Evolutionary conservation across 805 yeast genomes (phyloP), one percentile per base, ranked within the genome.

Genomic region (Debaryomyces prosopidis): DNA sequence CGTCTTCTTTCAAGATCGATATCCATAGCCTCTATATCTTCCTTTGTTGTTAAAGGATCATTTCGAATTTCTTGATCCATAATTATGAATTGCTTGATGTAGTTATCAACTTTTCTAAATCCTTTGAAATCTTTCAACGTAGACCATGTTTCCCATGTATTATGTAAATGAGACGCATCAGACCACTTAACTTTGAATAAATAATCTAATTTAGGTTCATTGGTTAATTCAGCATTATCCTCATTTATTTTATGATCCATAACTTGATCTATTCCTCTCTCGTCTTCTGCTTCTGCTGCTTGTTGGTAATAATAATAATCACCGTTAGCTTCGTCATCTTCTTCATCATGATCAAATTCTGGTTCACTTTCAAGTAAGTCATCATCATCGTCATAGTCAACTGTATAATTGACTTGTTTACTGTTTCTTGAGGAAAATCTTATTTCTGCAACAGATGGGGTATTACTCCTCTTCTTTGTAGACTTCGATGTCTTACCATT

Each of bases 11-110:
- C 97, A 20, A 83, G 79, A 58, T 92, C 98, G 52, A 92, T 79
- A 58, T 90, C 96, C 90, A 92, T 85, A 16, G 89, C 85, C 65
- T 92, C 99, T 33, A 92, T 75, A 53, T 94, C 98, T 66, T 92
- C 99, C 43, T 87, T 79, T 0, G 97, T 89, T 3, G 95, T 88
- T 47, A 71, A 66, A 0, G 96, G 87, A 59, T 92, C 97, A 39
- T 71, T 73, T 54, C 96, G 77, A 36, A 90, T 76, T 58, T 87
- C 87, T 54, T 80, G 80, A 59, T 91, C 97, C 47, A 78, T 68
- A 5, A 87, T 69, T 44, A 94, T 81, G 58, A 69, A 81, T 56
- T 85, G 89, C 58, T 85, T 87, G 61, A 91, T 85, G 65, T 90
- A 94, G 66, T 94, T 94, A 48, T 92, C 98, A 16, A 94, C 79